Percentiles rank a stretch among this genome's conserved stretches.
phyloP scores from a whole-genome alignment of 75 land plant genomes.

The Pinus tabuliformis region DNA sequence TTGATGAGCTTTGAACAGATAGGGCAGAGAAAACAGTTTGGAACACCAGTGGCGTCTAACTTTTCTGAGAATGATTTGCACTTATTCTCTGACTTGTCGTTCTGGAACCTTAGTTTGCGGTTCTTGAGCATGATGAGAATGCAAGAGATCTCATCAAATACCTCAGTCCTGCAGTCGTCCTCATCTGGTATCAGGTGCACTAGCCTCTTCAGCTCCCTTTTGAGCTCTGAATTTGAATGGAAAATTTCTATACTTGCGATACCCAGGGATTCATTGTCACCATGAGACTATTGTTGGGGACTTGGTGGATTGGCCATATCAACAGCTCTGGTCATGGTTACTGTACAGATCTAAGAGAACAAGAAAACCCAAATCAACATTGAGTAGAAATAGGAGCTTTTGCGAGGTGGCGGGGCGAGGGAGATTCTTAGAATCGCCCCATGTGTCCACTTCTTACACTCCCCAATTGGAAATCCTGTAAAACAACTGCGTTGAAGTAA shows the following conservation, averaged over 20 bases:
- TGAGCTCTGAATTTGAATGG: slow-evolving; percentile 13
- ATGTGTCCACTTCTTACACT: too few relatives aligned
- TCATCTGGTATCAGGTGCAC: slow-evolving; percentile 28
- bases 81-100: neutral
- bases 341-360: too few relatives aligned
- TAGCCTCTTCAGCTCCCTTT: slow-evolving; percentile 34
- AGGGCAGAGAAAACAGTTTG: slow-evolving; percentile 68
- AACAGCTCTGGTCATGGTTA: too few relatives aligned
- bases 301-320: too few relatives aligned
- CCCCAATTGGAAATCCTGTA: too few relatives aligned
- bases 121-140: slow-evolving; percentile 19
- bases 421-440: too few relatives aligned
- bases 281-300: too few relatives aligned
- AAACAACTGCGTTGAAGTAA: too few relatives aligned
- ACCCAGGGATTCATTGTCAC: neutral
- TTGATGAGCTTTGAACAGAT: slow-evolving; percentile 69
- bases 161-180: slow-evolving; percentile 15
- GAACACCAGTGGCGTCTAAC: slow-evolving; percentile 32
- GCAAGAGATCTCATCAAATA: slow-evolving; percentile 19
- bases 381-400: too few relatives aligned
- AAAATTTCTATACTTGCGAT: neutral
- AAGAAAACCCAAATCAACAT: too few relatives aligned
- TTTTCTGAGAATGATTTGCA: slow-evolving; percentile 5
- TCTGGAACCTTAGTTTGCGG: slow-evolving; percentile 8
- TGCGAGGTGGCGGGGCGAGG: too few relatives aligned